Base-by-base conservation (phyloP, 768 basidiomycete genomes). In the Tricholoma bakamatsutake region DNA sequence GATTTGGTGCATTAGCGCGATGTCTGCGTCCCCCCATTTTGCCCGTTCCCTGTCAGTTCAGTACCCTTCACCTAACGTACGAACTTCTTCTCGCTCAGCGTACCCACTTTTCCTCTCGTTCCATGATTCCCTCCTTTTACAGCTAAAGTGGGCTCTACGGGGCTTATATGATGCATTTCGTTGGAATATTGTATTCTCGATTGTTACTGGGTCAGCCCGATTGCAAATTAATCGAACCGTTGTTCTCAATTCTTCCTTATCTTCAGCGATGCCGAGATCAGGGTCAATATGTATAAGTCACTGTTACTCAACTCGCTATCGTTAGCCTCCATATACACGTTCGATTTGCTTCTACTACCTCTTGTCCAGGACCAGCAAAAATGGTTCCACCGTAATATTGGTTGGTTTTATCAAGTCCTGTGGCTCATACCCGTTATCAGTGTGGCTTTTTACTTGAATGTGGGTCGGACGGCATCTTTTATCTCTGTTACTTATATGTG, bases 341-440 rank as follows among this genome's bases (percentile, higher is more conserved):
- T 91, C 66, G 88, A 91, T 63, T 66, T 85, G 47, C 66, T 92
- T 27, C 74, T 93, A 12, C 76, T 80, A 17, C 88, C 90, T 3
- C 76, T 90, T 18, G 79, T 87, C 9, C 79, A 76, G 17, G 77
- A 80, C 61, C 78, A 80, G 53, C 78, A 80, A 56, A 82, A 76
- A 57, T 88, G 85, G 85, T 67, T 88, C 39, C 85, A 85, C 64
- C 76, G 82, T 24, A 87, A 90, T 61, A 75, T 91, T 10, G 83
- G 86, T 9, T 84, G 82, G 81, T 82, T 89, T 60, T 90, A 88
- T 67, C 87, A 84, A 63, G 70, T 82, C 7, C 69, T 94, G 37
- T 94, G 91, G 90, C 70, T 94, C 3, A 69, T 88, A 17, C 93
- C 93, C 0, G 79, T 93, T 52, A 77, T 92, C 7, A 85, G 84